These are phyloP conservation scores for Claviceps monticola DNA, from an alignment of 2,329 filamentous ascomycete species.

Conservation along the genomic window DNA sequence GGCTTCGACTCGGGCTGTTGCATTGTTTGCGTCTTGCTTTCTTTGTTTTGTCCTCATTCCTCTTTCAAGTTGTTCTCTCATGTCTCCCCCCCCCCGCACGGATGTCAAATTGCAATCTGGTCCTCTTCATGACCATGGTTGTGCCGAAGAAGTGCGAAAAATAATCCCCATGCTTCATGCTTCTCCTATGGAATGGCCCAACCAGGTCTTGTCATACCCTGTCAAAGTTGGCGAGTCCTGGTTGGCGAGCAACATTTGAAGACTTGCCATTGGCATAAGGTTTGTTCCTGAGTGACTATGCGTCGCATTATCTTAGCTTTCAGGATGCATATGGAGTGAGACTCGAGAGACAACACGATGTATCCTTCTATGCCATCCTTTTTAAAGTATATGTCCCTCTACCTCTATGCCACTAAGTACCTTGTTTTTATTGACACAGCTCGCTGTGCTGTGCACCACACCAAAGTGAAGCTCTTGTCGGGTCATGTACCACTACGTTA, in stretches of 20 bases:
- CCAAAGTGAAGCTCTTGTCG: no score
- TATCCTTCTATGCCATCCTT: no score
- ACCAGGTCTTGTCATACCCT: neutral
- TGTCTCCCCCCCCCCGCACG: conserved; percentile 47
- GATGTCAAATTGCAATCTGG: conserved; percentile 99
- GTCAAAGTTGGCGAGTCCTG: conserved; percentile 1
- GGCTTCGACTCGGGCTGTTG: neutral
- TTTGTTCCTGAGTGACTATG: no score
- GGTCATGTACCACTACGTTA: no score
- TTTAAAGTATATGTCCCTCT: no score
- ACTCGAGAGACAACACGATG: no score
- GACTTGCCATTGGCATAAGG: neutral
- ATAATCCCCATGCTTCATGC: conserved; percentile 26
- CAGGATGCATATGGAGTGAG: no score
- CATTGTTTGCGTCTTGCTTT: neutral
- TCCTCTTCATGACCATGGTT: conserved; percentile 71
- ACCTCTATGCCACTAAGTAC: no score
- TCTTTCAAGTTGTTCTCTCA: neutral
- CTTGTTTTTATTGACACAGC: no score
- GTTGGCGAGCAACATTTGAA: conserved; percentile 16
- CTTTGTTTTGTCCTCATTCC: neutral
- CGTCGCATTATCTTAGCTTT: no score
- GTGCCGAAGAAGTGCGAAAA: conserved; percentile 99
- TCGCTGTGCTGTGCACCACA: no score
- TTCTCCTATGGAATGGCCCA: conserved; percentile 11